phyloP scores from a whole-genome alignment of 106 monocot species.

The Amphibolis antarctica region DNA sequence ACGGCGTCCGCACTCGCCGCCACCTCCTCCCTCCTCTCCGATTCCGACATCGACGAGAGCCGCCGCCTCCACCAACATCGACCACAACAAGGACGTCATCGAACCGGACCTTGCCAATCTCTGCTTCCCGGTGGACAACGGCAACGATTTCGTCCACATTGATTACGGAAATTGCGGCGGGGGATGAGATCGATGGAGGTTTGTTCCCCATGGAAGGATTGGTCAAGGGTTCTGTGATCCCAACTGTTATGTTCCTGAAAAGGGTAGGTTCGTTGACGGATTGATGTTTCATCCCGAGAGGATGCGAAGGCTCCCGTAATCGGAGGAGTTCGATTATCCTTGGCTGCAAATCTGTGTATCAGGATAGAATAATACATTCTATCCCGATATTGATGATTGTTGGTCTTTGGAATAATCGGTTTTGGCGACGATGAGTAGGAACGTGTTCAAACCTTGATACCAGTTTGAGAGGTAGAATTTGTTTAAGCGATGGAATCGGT shows the following conservation, averaged over 20 bases:
- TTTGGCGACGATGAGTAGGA: neutral
- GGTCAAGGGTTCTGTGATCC: slow-evolving; percentile 90
- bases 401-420: neutral
- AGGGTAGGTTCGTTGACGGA: slow-evolving; percentile 81
- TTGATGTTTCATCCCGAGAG: slow-evolving; percentile 94
- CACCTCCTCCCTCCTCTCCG: neutral
- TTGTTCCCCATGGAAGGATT: slow-evolving; percentile 65
- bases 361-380: slow-evolving; percentile 22
- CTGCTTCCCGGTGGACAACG: slow-evolving; percentile 49
- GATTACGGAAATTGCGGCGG: slow-evolving; percentile 73
- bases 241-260: slow-evolving; percentile 42
- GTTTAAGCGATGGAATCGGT: too few relatives aligned
- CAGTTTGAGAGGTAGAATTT: too few relatives aligned
- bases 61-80: slow-evolving; percentile 46
- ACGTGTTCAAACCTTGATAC: too few relatives aligned
- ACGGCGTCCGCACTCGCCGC: slow-evolving; percentile 3
- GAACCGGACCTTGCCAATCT: slow-evolving; percentile 67
- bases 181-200: slow-evolving; percentile 47
- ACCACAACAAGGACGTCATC: slow-evolving; percentile 77
- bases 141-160: slow-evolving; percentile 25
- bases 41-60: neutral
- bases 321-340: slow-evolving; percentile 82
- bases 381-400: neutral
- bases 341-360: slow-evolving; percentile 66
- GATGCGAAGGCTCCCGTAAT: slow-evolving; percentile 34